Evolutionary conservation across 2,329 filamentous ascomycete genomes (phyloP).

Genomic region (Xylariaceae sp.): DNA sequence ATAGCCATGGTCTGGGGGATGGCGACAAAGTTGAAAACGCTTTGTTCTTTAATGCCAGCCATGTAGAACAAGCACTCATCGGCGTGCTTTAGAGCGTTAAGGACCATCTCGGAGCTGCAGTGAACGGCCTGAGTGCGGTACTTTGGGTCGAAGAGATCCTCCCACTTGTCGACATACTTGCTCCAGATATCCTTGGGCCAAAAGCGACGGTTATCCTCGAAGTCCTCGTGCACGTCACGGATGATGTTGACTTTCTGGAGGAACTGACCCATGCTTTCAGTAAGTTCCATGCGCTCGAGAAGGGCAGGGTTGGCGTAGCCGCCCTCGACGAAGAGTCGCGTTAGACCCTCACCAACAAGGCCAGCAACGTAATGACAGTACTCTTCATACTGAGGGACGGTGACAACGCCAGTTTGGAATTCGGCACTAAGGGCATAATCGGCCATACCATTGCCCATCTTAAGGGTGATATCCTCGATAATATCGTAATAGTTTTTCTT

Average conservation of each 20-base stretch:
- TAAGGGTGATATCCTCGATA: conserved; percentile 88
- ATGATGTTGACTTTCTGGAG: conserved; percentile 99
- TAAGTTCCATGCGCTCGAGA: conserved; percentile 76
- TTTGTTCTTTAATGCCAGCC: conserved; percentile 91
- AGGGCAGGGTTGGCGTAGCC: conserved; percentile 86
- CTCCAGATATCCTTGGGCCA: conserved; percentile 98
- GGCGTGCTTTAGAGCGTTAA: conserved; percentile 83
- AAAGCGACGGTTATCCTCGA: conserved; percentile 85
- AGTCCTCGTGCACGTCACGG: conserved; percentile 90
- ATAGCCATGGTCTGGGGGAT: conserved; percentile 98
- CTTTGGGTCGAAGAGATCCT: conserved; percentile 85
- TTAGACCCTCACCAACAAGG: conserved; percentile 93
- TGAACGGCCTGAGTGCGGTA: conserved; percentile 79
- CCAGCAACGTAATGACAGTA: conserved; percentile 99
- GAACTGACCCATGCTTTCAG: conserved; percentile 97
- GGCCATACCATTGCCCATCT: conserved; percentile 99
- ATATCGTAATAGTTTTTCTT: conserved; percentile 84
- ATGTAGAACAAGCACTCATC: conserved; percentile 99
- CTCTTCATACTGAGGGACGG: conserved; percentile 86
- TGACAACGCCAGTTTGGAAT: conserved; percentile 78
- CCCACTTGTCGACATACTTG: conserved; percentile 88
- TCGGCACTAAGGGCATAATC: conserved; percentile 89
- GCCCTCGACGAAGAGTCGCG: conserved; percentile 85
- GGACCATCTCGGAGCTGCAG: conserved; percentile 91
- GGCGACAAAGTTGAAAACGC: conserved; percentile 97